Conservation (phyloP, 1,284 basidiomycete species). For the Ceratobasidium sp. region DNA sequence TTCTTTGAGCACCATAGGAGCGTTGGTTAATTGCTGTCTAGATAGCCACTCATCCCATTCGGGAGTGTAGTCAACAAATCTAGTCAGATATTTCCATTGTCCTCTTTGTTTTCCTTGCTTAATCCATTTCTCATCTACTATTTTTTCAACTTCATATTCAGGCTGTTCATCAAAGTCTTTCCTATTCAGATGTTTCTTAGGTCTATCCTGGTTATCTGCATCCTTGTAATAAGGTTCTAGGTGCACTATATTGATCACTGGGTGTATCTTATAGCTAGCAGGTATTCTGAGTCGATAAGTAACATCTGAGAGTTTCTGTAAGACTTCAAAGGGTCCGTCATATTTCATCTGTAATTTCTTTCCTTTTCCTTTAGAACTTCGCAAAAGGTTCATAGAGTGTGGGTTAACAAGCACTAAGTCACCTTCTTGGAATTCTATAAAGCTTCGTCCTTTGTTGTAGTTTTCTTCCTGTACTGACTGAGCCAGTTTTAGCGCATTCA, state of each 20-base stretch:
- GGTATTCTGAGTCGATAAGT: conserved; percentile 52
- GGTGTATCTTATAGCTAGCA: conserved; percentile 49
- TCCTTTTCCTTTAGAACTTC: conserved; percentile 50
- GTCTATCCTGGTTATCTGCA: conserved; percentile 45
- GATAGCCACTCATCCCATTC: conserved; percentile 24
- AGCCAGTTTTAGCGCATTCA: conserved; percentile 45
- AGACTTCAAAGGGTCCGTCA: conserved; percentile 54
- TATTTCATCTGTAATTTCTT: conserved; percentile 51
- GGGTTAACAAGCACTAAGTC: conserved; percentile 53
- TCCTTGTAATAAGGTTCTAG: conserved; percentile 48
- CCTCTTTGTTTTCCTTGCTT: conserved; percentile 7
- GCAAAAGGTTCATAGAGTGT: conserved; percentile 49
- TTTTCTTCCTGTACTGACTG: conserved; percentile 40
- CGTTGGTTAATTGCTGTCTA: neutral
- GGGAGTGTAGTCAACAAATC: neutral
- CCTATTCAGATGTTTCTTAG: conserved; percentile 4
- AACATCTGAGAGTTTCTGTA: conserved; percentile 49
- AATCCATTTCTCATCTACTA: neutral
- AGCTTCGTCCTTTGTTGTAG: conserved; percentile 47
- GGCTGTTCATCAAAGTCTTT: conserved; percentile 3
- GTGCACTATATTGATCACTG: conserved; percentile 53
- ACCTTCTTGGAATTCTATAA: conserved; percentile 48
- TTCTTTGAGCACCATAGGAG: conserved; percentile 12
- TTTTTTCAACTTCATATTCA: conserved; percentile 22
- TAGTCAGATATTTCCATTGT: neutral